These are phyloP conservation scores for Leccinum variabile DNA, from an alignment of 1,284 basidiomycete genomes.

Conservation along the genomic window DNA sequence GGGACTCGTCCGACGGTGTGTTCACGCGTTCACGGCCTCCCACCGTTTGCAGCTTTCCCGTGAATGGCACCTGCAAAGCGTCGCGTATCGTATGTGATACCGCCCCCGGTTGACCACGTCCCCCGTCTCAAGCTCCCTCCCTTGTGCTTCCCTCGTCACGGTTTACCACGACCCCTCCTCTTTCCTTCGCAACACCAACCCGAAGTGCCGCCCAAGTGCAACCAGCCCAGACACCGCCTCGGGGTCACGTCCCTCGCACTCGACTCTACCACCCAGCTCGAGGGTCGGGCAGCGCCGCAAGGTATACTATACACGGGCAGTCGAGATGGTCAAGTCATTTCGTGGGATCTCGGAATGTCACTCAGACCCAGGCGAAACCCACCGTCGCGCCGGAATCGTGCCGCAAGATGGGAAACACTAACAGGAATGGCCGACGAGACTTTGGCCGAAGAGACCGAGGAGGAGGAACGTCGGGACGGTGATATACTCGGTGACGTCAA, in stretches of 20 bases:
- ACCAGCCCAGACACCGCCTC: conserved; percentile 81
- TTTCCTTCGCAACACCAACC: conserved; percentile 40
- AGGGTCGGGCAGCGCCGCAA: conserved; percentile 62
- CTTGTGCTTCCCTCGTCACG: conserved; percentile 56
- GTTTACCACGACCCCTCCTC: conserved; percentile 67
- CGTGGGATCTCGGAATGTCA: conserved; percentile 85
- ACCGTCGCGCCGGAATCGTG: conserved; percentile 26
- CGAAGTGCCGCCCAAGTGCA: conserved; percentile 12
- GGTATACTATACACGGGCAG: conserved; percentile 95
- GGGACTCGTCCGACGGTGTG: neutral
- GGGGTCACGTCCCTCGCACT: conserved; percentile 85
- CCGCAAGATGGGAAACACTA: conserved; percentile 67
- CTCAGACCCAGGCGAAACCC: conserved; percentile 46
- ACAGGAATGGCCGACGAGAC: conserved; percentile 79
- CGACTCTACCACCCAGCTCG: conserved; percentile 78
- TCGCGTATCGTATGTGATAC: conserved; percentile 86
- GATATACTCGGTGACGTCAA: conserved; percentile 76
- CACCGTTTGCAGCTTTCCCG: conserved; percentile 2
- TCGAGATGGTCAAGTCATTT: conserved; percentile 87
- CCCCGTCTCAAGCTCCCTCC: conserved; percentile 74
- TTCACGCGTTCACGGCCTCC: neutral
- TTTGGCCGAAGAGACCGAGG: conserved; percentile 59
- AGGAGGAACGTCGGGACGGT: conserved; percentile 59
- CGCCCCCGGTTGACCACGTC: conserved; percentile 62
- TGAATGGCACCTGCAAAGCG: conserved; percentile 45